A percentile compares a stretch with the other conserved stretches of the same genome.
Conservation (phyloP, 2,329 filamentous ascomycete genomes). For the Calonectria fujianensis region DNA sequence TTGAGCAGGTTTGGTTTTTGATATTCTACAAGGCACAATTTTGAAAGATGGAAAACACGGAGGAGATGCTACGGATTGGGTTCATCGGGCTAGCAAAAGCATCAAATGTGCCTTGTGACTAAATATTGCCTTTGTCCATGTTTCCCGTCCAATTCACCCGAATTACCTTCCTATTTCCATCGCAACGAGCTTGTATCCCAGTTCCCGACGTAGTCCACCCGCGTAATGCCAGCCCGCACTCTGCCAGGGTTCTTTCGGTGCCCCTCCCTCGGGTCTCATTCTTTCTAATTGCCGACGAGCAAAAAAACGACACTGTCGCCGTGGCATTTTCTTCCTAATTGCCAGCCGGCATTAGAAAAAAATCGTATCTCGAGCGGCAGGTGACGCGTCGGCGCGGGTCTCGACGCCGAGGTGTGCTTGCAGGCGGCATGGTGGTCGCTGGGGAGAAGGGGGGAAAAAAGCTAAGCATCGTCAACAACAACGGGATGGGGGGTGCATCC, state of each 20-base stretch:
- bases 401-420: neutral
- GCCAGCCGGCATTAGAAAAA: neutral
- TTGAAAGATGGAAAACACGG: neutral
- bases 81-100: neutral
- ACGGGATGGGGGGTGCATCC: constrained; percentile 1
- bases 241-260: neutral
- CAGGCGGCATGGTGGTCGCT: neutral
- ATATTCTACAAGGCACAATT: neutral
- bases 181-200: neutral
- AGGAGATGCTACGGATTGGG: neutral
- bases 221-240: neutral
- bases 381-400: constrained; percentile 4
- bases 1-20: neutral
- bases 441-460: neutral
- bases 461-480: neutral
- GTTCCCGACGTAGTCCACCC: neutral
- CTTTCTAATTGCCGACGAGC: neutral
- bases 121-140: neutral
- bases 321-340: neutral
- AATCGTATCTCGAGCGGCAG: neutral
- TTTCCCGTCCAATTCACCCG: neutral
- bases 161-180: neutral
- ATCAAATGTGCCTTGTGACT: neutral
- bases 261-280: neutral
- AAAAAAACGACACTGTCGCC: neutral